Conservation (phyloP, 2,329 filamentous ascomycete genomes). For the Phialophora macrospora region DNA sequence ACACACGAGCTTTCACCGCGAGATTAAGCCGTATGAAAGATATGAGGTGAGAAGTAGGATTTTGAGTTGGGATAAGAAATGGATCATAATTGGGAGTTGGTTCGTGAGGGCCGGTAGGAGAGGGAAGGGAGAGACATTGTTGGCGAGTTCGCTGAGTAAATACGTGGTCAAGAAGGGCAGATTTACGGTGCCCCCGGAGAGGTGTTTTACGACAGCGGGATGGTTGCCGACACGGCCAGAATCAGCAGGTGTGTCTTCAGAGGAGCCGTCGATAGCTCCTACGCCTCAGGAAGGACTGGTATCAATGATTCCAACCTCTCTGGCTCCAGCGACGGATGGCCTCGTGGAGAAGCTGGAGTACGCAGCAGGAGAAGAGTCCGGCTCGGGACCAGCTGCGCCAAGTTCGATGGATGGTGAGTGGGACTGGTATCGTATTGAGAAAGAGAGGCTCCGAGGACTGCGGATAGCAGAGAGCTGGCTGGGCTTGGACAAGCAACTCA, state of each 20-base stretch:
- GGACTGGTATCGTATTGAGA: slow-evolving; percentile 66
- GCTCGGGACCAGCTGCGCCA: slow-evolving; percentile 38
- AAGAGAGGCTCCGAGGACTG: slow-evolving; percentile 61
- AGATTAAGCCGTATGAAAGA: slow-evolving; percentile 70
- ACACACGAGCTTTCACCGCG: slow-evolving; percentile 72
- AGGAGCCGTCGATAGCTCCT: slow-evolving; percentile 14
- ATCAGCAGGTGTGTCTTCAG: slow-evolving; percentile 19
- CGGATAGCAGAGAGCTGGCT: slow-evolving; percentile 61
- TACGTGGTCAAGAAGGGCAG: slow-evolving; percentile 83
- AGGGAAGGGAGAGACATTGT: slow-evolving; percentile 60
- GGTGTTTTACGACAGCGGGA: slow-evolving; percentile 71
- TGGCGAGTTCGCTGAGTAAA: slow-evolving; percentile 75
- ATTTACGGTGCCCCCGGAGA: slow-evolving; percentile 81
- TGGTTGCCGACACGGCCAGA: slow-evolving; percentile 76
- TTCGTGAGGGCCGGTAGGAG: slow-evolving; percentile 61
- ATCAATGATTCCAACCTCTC: slow-evolving; percentile 21
- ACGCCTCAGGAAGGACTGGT: slow-evolving; percentile 30
- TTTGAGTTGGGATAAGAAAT: slow-evolving; percentile 78
- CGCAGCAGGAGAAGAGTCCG: slow-evolving; percentile 33
- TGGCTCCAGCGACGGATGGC: slow-evolving; percentile 21
- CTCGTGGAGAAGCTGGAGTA: slow-evolving; percentile 37
- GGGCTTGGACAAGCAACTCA: slow-evolving; percentile 56
- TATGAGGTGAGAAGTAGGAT: slow-evolving; percentile 77
- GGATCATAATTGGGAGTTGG: slow-evolving; percentile 76
- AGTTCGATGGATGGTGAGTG: slow-evolving; percentile 51